Evolutionary conservation across 1,284 basidiomycete genomes (phyloP).

Genomic region (Microbotryum silenes-acaulis): DNA sequence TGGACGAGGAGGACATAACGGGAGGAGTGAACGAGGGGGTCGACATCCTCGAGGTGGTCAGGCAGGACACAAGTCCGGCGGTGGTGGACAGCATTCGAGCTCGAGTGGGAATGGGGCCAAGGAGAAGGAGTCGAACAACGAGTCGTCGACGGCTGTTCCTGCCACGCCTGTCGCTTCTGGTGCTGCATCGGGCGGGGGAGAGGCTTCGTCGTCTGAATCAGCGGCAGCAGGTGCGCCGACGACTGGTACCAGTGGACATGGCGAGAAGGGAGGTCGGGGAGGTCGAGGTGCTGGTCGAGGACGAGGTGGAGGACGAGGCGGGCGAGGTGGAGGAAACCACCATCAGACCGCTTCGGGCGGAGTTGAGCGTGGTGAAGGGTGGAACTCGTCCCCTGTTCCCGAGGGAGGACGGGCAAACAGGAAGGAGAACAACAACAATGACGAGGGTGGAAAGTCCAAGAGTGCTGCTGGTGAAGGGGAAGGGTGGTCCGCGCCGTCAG

Average conservation of each 20-base stretch:
- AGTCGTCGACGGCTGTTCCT: no score
- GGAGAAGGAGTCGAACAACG: no score
- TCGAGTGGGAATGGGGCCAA: no score
- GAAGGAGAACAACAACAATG: not conserved
- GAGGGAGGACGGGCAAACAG: not conserved
- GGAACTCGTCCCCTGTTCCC: conserved; percentile 3
- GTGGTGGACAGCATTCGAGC: no score
- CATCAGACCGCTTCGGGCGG: not conserved
- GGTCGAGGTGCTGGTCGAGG: conserved; percentile 1
- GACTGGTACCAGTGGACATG: not conserved
- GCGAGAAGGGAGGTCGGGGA: not conserved
- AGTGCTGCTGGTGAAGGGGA: not conserved
- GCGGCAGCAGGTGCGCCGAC: not conserved
- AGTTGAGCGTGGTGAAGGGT: not conserved
- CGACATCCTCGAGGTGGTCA: no score
- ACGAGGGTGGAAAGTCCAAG: not conserved
- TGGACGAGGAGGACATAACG: not conserved
- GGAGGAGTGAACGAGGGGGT: no score
- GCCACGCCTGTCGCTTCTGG: conserved; percentile 6
- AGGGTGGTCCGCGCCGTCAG: not conserved
- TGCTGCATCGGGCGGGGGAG: conserved; percentile 1
- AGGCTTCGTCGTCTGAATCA: conserved; percentile 1
- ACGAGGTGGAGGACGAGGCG: conserved; percentile 5
- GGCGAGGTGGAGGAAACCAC: not conserved
- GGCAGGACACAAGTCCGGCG: no score